Base-by-base conservation (phyloP, 2,329 filamentous ascomycete species). In the Ophiostoma angusticollis region DNA sequence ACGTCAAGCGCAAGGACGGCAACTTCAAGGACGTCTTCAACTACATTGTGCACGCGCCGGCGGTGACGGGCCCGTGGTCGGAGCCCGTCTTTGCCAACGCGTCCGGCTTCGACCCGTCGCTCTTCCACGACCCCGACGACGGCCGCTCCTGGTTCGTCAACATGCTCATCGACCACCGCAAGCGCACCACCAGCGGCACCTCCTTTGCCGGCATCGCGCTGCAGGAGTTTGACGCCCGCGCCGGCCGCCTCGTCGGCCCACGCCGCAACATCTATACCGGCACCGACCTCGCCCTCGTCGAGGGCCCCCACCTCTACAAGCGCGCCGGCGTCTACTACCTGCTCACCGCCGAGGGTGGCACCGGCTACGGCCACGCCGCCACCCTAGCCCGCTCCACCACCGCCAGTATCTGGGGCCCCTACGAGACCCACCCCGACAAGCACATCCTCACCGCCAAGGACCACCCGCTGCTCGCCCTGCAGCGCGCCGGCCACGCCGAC, bases 1-100 rank as follows among this genome's bases (percentile, higher is more conserved):
- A 78, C 48, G 73, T 79, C 13, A 79, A 78, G 57, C 71, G 74
- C 46, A 78, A 78, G 52, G 75, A 79, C 47, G 75, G 74, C 11
- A 71, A 67, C 3, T 78, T 76, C 63, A 48, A 48, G 37, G 46
- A 48, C 44, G 18, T 31, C 36, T 41, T 43, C 42, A 48, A 48
- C 44, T 79, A 78, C 50, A 76, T 79, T 42, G 67, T 79, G 38
- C 68, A 51, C 24, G 64, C 70, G 1, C 57, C 63, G 0, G 47
- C 57, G 5, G 70, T 78, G 38, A 63, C 69, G 27, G 74, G 74
- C 0, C 72, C 73, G 0, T 78, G 74, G 74, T 74, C 70, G 0
- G 73, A 78, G 35, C 72, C 74, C 0, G 52, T 72, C 6, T 72
- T 71, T 48, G 60, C 64, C 50, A 78, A 77, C 50, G 72, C 69